Percentiles rank a stretch among this genome's conserved stretches.
These are phyloP conservation scores for Solanum acaule DNA, from an alignment of 257 asterid species.

Conservation along the genomic window DNA sequence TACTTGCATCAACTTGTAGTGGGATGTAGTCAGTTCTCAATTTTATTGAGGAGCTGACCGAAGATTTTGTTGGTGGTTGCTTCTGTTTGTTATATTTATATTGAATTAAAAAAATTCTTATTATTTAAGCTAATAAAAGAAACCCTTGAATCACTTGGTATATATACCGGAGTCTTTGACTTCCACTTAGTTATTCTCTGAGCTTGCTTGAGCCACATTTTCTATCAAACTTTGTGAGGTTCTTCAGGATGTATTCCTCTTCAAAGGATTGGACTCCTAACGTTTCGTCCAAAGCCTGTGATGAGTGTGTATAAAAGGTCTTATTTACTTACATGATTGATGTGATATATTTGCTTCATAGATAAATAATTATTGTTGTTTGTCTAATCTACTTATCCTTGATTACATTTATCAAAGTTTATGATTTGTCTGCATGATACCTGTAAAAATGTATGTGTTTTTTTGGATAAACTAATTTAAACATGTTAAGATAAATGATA, in stretches of 20 bases:
- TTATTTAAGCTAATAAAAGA: neutral
- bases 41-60: neutral
- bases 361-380: neutral
- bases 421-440: neutral
- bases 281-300: neutral
- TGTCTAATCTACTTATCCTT: neutral
- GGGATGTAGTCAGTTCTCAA: neutral
- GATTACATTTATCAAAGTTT: neutral
- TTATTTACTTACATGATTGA: neutral
- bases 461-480: neutral
- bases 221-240: neutral
- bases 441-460: neutral
- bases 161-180: neutral
- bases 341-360: neutral
- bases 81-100: neutral
- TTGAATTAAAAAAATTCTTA: neutral
- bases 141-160: neutral
- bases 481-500: neutral
- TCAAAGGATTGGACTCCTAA: neutral
- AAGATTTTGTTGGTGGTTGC: neutral
- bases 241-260: neutral
- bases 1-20: neutral
- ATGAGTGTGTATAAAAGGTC: neutral
- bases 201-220: neutral
- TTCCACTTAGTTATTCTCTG: neutral